phyloP scores from a whole-genome alignment of 768 basidiomycete species.

The Gymnopilus dilepis region DNA sequence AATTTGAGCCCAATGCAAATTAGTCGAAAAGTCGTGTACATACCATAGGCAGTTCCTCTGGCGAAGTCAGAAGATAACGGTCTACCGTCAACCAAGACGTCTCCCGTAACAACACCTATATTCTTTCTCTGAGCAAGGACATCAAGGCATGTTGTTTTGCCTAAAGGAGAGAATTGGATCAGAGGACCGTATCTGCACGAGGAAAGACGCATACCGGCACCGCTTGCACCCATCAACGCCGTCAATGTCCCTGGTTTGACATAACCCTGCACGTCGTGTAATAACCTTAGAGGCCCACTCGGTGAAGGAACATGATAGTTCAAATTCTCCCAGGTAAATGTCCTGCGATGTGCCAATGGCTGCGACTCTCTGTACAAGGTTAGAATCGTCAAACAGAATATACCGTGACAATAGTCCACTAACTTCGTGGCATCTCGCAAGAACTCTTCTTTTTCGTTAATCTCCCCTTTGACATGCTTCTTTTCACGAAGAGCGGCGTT shows the following conservation, averaged over 20 bases:
- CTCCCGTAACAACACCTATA: constrained; percentile 68
- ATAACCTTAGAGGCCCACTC: constrained; percentile 61
- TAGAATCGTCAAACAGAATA: neutral
- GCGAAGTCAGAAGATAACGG: constrained; percentile 60
- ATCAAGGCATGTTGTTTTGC: constrained; percentile 78
- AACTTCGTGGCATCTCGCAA: constrained; percentile 16
- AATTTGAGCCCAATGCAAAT: constrained; percentile 20
- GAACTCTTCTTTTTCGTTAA: constrained; percentile 24
- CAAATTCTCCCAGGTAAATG: constrained; percentile 84
- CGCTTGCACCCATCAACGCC: constrained; percentile 87
- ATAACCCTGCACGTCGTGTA: constrained; percentile 80
- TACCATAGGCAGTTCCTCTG: constrained; percentile 79
- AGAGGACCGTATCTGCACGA: constrained; percentile 3
- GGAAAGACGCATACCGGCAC: constrained; percentile 54
- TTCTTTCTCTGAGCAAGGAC: constrained; percentile 77
- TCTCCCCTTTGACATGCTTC: constrained; percentile 45
- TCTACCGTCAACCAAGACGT: constrained; percentile 68
- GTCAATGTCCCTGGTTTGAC: constrained; percentile 89
- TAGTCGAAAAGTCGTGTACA: constrained; percentile 29
- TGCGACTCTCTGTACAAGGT: constrained; percentile 2
- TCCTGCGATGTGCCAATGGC: constrained; percentile 43
- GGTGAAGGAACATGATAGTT: constrained; percentile 79
- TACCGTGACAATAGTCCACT: neutral
- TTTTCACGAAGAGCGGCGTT: constrained; percentile 59
- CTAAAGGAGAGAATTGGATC: constrained; percentile 38